Evolutionary conservation across 2,329 filamentous ascomycete species (phyloP), one percentile per base, ranked within the genome.

Genomic region (Pseudogymnoascus sp.): DNA sequence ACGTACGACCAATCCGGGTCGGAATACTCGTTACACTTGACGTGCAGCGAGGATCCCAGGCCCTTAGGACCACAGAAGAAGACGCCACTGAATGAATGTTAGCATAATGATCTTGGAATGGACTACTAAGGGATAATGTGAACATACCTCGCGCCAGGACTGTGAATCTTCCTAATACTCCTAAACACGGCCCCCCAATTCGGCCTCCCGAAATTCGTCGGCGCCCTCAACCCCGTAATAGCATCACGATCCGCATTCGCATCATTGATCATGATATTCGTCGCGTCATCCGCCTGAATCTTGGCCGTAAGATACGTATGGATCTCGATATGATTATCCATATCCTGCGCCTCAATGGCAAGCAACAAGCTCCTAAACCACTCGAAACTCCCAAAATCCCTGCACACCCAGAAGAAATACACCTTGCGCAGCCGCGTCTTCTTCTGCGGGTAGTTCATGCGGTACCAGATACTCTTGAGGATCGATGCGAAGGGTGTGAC

Each of bases 151-250:
- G 91, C 88, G 55, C 85, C 85, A 1, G 88, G 88, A 4, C 81
- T 79, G 72, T 91, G 88, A 67, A 95, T 84, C 76, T 92, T 92
- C 70, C 90, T 81, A 72, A 96, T 90, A 62, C 88, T 88, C 66
- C 89, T 84, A 79, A 95, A 95, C 70, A 96, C 90, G 84, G 91
- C 91, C 72, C 95, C 89, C 91, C 91, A 95, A 77, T 95, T 93
- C 14, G 91, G 91, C 23, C 90, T 81, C 61, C 91, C 91, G 73
- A 95, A 92, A 78, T 92, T 95, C 45, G 90, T 95, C 18, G 90
- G 90, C 62, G 89, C 88, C 59, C 89, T 83, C 31, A 95, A 82
- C 62, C 91, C 90, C 0, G 90, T 95, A 73, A 95, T 93, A 70
- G 90, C 86, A 74, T 95, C 90, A 75, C 88, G 89, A 73, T 93